Evolutionary conservation across 1,284 basidiomycete species (phyloP), one percentile per base, ranked within the genome.

Genomic region (Thelephora terrestris): DNA sequence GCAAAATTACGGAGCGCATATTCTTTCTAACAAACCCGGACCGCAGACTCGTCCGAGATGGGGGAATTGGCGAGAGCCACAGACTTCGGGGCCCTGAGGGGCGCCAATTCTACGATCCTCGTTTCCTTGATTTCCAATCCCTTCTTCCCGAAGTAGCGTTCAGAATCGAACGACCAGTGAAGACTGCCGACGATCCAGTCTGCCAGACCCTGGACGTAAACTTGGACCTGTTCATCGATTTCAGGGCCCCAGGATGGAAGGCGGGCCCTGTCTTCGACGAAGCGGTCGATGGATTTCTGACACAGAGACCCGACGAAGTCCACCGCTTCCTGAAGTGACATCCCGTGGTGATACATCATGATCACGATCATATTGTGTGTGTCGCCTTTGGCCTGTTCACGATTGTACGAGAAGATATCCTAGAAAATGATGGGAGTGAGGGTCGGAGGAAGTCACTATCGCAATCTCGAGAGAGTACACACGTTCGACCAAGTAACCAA

Each of bases 401-500:
- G 60, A 42, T 66, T 67, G 53, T 61, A 70, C 7, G 68, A 70
- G 54, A 66, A 68, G 5, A 69, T 61, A 48, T 69, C 66, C 65
- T 70, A 50, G 7, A 44, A n/a, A 9, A 35, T 10, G 9, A 16
- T 18, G 7, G 7, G 32, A 20, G 12, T 54, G 3, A 51, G 49
- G 18, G 24, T 3, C 18, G 23, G 18, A 10, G 37, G 14, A 20
- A 20, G 38, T 37, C 25, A 35, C n/a, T 17, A n/a, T n/a, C n/a
- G n/a, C n/a, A 23, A 36, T 21, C n/a, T 16, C 16, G 3, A 21
- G 1, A 3, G 7, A 21, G 43, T 12, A 56, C 67, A 57, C 53
- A 69, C 69, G 51, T 70, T 71, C 21, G 67, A 67, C 64, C 66
- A 70, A 17, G 66, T 65, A 40, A 71, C 65, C 23, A 69, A 57